Percentiles rank a stretch among this genome's conserved stretches.
phyloP scores from a whole-genome alignment of 2,329 filamentous ascomycete species.

The Beauveria rudraprayagi region DNA sequence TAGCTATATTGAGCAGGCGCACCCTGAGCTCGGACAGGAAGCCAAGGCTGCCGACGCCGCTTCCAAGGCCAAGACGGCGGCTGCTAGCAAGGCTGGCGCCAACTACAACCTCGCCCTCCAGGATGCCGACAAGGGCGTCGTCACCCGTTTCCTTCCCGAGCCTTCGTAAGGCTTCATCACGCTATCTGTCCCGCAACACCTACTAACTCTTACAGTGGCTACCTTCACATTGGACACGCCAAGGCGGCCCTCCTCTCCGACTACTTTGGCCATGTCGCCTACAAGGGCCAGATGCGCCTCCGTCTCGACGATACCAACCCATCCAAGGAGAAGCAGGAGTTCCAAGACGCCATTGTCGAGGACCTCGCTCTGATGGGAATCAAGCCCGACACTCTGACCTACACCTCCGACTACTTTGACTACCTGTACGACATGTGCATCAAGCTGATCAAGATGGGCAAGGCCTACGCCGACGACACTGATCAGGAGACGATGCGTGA shows the following conservation, averaged over 20 bases:
- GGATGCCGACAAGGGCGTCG: constrained; percentile 79
- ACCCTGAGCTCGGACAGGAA: constrained; percentile 66
- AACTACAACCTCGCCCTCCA: constrained; percentile 85
- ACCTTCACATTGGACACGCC: constrained; percentile 91
- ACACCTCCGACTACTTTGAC: constrained; percentile 94
- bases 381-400: constrained; percentile 76
- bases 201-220: constrained; percentile 44
- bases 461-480: constrained; percentile 93
- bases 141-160: constrained; percentile 89
- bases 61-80: constrained; percentile 60
- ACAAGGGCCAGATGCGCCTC: constrained; percentile 82
- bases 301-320: constrained; percentile 98
- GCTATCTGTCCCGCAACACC: not conserved
- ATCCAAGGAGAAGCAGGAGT: constrained; percentile 94
- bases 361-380: constrained; percentile 89
- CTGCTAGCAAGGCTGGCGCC: constrained; percentile 66
- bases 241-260: constrained; percentile 92
- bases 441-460: constrained; percentile 74
- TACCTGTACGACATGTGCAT: constrained; percentile 81
- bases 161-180: constrained; percentile 55
- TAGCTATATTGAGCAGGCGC: constrained; percentile 70
- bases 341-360: constrained; percentile 85
- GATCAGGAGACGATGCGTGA: constrained; percentile 80
- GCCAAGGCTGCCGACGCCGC: constrained; percentile 62
- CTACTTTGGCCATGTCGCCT: constrained; percentile 91